These are phyloP conservation scores for Bipolaris bicolor DNA, from an alignment of 2,329 filamentous ascomycete genomes.

Conservation along the genomic window DNA sequence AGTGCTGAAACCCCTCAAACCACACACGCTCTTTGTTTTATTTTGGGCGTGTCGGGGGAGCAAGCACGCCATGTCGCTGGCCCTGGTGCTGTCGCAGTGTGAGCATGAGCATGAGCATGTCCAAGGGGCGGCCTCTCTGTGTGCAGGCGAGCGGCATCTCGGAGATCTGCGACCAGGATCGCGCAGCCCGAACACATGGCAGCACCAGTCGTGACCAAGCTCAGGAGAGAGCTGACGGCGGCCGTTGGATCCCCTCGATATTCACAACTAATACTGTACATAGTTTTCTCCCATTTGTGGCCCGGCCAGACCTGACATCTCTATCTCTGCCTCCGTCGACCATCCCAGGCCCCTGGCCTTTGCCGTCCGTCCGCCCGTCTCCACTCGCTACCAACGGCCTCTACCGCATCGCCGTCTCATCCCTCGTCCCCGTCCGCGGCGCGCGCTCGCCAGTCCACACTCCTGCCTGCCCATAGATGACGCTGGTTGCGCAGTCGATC, in stretches of 20 bases:
- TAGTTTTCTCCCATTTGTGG: slow-evolving; percentile 1
- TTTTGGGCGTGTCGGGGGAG: no score
- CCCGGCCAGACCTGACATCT: slow-evolving; percentile 9
- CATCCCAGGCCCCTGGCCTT: slow-evolving; percentile 33
- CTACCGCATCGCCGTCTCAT: slow-evolving; percentile 10
- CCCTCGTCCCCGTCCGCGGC: slow-evolving; percentile 21
- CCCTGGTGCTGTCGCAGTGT: no score
- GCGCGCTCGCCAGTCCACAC: slow-evolving; percentile 32
- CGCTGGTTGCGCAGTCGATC: slow-evolving; percentile 39
- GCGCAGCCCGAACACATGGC: slow-evolving; percentile 19
- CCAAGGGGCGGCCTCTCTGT: neutral
- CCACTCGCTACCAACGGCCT: slow-evolving; percentile 14
- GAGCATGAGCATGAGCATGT: neutral
- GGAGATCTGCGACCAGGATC: slow-evolving; percentile 32
- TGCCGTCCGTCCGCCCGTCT: slow-evolving; percentile 26
- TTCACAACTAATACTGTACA: slow-evolving; percentile 11
- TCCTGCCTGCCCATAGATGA: slow-evolving; percentile 38
- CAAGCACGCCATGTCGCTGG: neutral
- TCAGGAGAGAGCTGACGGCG: slow-evolving; percentile 21
- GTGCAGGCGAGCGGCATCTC: slow-evolving; percentile 18
- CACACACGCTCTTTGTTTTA: neutral
- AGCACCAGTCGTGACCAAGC: slow-evolving; percentile 12
- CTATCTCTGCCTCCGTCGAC: slow-evolving; percentile 12
- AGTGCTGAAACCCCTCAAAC: neutral
- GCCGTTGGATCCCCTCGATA: slow-evolving; percentile 9